These are phyloP conservation scores for Dendrothele bispora DNA, from an alignment of 768 basidiomycete species.

Conservation along the genomic window DNA sequence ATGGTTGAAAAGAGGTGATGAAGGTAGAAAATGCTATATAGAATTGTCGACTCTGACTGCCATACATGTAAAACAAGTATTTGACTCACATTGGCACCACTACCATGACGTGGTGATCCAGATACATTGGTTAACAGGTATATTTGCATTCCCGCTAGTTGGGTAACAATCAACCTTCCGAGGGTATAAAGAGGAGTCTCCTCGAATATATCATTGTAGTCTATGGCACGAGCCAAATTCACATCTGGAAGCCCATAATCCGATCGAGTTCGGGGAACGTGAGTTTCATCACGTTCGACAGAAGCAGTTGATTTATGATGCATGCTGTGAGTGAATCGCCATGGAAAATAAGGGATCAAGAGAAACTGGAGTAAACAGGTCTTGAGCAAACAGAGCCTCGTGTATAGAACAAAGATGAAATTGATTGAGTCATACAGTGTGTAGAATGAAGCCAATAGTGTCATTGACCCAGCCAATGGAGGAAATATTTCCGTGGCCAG, in stretches of 20 bases:
- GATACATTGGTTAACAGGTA: constrained; percentile 37
- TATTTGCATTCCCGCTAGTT: constrained; percentile 35
- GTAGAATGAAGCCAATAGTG: constrained; percentile 47
- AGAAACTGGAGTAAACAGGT: constrained; percentile 33
- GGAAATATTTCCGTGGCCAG: constrained; percentile 44
- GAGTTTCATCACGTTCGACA: constrained; percentile 78
- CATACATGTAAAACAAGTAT: constrained; percentile 32
- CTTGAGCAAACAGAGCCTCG: background rate
- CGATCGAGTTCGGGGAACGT: constrained; percentile 51
- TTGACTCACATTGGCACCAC: constrained; percentile 38
- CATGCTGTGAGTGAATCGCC: constrained; percentile 68
- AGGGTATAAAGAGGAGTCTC: constrained; percentile 50
- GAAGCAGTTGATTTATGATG: constrained; percentile 76
- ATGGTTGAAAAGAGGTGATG: constrained; percentile 9
- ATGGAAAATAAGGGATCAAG: constrained; percentile 61
- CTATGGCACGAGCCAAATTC: constrained; percentile 33
- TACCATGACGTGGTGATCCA: constrained; percentile 46
- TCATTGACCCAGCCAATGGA: constrained; percentile 37
- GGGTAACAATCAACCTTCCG: constrained; percentile 46
- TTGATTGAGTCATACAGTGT: constrained; percentile 33
- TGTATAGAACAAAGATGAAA: background rate
- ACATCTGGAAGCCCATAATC: constrained; percentile 41
- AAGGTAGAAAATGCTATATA: constrained; percentile 12
- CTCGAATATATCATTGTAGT: constrained; percentile 51
- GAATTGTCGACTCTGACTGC: constrained; percentile 32